Evolutionary conservation across 2,329 filamentous ascomycete genomes (phyloP).

Genomic region (Sarocladium oryzae): DNA sequence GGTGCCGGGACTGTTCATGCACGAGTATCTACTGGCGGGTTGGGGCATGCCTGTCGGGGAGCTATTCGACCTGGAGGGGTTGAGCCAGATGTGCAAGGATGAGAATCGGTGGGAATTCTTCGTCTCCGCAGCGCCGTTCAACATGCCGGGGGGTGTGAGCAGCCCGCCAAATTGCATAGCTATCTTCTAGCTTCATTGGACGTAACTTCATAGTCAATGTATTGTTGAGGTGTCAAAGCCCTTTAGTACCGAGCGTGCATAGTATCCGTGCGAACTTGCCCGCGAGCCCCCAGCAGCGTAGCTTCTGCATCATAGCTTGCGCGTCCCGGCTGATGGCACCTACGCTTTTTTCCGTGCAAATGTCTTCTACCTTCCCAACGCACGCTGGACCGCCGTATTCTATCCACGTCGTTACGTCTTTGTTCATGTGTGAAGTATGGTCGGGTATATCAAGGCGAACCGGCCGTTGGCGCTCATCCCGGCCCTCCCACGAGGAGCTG

Average conservation of each 20-base stretch:
- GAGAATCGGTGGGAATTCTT: conserved; percentile 44
- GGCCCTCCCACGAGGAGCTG: not conserved
- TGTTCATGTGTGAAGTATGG: not conserved
- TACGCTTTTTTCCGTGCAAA: not conserved
- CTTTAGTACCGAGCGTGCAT: not conserved
- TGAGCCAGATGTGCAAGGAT: conserved; percentile 43
- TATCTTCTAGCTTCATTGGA: conserved; percentile 26
- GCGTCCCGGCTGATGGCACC: not conserved
- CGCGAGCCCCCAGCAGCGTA: not conserved
- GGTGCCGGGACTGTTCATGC: conserved; percentile 20
- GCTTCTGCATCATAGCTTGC: conserved; percentile 7
- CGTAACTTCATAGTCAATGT: not conserved
- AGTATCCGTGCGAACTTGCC: conserved; percentile 5
- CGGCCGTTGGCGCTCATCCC: not conserved
- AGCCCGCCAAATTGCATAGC: conserved; percentile 39
- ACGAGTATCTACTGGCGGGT: conserved; percentile 40
- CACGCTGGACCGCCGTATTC: not conserved
- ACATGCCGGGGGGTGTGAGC: conserved; percentile 38
- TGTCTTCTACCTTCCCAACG: not conserved
- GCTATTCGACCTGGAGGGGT: conserved; percentile 18
- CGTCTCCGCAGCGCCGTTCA: conserved; percentile 39
- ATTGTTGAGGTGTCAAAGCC: not conserved
- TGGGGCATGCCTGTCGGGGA: conserved; percentile 38
- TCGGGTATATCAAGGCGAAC: not conserved
- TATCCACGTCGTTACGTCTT: not conserved